These are phyloP conservation scores for Leccinum imitatum DNA, from an alignment of 768 basidiomycete genomes.

Conservation along the genomic window DNA sequence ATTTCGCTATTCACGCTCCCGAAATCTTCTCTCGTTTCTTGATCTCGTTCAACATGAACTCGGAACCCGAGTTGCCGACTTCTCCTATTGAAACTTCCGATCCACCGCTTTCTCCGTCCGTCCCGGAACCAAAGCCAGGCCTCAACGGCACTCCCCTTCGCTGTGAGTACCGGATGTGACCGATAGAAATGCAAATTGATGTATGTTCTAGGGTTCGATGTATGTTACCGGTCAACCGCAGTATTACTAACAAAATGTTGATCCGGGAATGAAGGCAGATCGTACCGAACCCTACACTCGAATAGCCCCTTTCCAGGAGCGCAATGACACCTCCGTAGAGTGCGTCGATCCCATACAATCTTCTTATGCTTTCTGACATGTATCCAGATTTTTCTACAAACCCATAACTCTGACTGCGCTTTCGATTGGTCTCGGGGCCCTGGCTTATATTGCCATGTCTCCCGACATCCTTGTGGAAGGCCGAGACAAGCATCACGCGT, in stretches of 20 bases:
- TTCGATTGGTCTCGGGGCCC: slow-evolving; percentile 57
- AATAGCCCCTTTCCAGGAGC: slow-evolving; percentile 82
- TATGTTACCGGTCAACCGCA: slow-evolving; percentile 42
- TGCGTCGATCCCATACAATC: slow-evolving; percentile 33
- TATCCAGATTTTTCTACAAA: slow-evolving; percentile 79
- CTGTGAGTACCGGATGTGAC: slow-evolving; percentile 52
- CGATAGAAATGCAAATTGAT: not conserved
- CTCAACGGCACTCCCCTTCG: slow-evolving; percentile 73
- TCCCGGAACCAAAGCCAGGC: slow-evolving; percentile 71
- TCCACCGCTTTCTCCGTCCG: slow-evolving; percentile 42
- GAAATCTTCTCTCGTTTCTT: not conserved
- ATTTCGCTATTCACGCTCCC: not conserved
- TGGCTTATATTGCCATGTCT: slow-evolving; percentile 82
- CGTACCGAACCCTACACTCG: slow-evolving; percentile 81
- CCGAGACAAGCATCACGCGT: slow-evolving; percentile 78
- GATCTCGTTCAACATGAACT: slow-evolving; percentile 15
- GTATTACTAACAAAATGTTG: slow-evolving; percentile 15
- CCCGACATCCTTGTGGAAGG: slow-evolving; percentile 86
- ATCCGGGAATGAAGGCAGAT: slow-evolving; percentile 56
- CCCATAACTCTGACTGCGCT: slow-evolving; percentile 79
- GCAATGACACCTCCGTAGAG: slow-evolving; percentile 81
- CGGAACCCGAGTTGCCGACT: slow-evolving; percentile 29
- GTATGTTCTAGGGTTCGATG: slow-evolving; percentile 71
- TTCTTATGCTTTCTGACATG: slow-evolving; percentile 6
- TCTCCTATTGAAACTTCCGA: slow-evolving; percentile 68